Conservation (phyloP, 768 basidiomycete genomes). For the Hemileccinum rubropunctum region DNA sequence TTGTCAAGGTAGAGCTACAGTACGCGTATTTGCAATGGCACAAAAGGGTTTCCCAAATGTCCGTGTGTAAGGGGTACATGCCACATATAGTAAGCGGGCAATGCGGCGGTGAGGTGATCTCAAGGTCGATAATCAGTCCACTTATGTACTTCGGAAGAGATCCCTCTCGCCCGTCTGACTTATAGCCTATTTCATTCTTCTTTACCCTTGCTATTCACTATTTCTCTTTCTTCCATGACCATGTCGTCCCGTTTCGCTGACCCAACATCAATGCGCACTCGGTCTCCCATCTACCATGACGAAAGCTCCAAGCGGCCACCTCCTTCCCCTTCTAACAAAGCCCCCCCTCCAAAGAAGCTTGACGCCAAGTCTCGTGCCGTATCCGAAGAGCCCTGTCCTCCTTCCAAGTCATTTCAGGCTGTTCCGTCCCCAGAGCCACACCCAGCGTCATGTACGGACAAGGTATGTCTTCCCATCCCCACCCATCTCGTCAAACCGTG, state of each 20-base stretch:
- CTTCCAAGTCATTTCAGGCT: conserved; percentile 7
- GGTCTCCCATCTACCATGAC: conserved; percentile 30
- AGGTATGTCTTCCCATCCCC: conserved; percentile 19
- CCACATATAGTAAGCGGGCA: conserved; percentile 23
- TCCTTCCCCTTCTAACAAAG: conserved; percentile 34
- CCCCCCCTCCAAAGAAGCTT: conserved; percentile 29
- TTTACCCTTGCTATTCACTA: conserved; percentile 12
- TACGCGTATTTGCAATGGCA: conserved; percentile 25
- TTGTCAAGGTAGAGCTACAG: conserved; percentile 7
- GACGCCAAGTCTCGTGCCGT: conserved; percentile 31
- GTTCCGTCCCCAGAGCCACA: conserved; percentile 11
- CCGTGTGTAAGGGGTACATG: conserved; percentile 1
- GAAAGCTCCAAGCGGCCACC: conserved; percentile 28
- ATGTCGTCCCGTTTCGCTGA: conserved; percentile 31
- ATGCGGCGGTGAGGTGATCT: conserved; percentile 28
- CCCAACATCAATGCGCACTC: conserved; percentile 26
- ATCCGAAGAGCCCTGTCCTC: conserved; percentile 24
- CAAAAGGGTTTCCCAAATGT: conserved; percentile 23
- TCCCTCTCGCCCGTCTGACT: conserved; percentile 23
- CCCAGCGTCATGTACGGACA: conserved; percentile 24
- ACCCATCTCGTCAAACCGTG: background rate
- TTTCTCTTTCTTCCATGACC: conserved; percentile 6
- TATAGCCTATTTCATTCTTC: conserved; percentile 26
- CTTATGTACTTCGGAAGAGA: conserved; percentile 30
- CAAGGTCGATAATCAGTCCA: conserved; percentile 31